These are phyloP conservation scores for Penicillium crystallinum DNA, from an alignment of 495 filamentous ascomycete species.

Conservation along the genomic window DNA sequence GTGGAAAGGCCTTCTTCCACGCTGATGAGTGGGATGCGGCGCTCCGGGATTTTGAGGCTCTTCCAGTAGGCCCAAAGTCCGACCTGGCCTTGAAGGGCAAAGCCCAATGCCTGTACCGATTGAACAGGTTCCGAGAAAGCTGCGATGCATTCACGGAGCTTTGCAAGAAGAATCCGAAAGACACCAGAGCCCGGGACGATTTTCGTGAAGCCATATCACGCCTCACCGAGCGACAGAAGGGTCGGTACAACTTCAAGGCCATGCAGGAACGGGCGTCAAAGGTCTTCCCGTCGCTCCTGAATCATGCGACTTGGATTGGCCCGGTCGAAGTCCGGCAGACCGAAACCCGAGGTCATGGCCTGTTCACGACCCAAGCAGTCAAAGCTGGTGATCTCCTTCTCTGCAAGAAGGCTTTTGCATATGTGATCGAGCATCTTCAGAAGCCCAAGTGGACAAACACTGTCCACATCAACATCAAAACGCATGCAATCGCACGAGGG, in stretches of 20 bases:
- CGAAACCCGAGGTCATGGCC: slow-evolving; percentile 30
- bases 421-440: slow-evolving; percentile 10
- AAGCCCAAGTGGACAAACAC: neutral
- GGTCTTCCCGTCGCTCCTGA: slow-evolving; percentile 28
- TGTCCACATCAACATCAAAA: slow-evolving; percentile 32
- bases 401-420: slow-evolving; percentile 51
- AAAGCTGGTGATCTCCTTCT: slow-evolving; percentile 48
- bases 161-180: slow-evolving; percentile 15
- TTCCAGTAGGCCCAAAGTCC: slow-evolving; percentile 11
- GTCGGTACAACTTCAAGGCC: slow-evolving; percentile 36
- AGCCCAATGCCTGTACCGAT: slow-evolving; percentile 39
- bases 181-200: slow-evolving; percentile 14
- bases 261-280: slow-evolving; percentile 32
- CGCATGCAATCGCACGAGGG: slow-evolving; percentile 14
- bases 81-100: slow-evolving; percentile 44
- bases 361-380: slow-evolving; percentile 46
- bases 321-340: slow-evolving; percentile 20
- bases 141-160: slow-evolving; percentile 19
- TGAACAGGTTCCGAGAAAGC: slow-evolving; percentile 34
- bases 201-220: slow-evolving; percentile 7
- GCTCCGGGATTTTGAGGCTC: slow-evolving; percentile 25
- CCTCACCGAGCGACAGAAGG: slow-evolving; percentile 15
- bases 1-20: slow-evolving; percentile 38
- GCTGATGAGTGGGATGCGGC: slow-evolving; percentile 42
- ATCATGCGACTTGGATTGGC: slow-evolving; percentile 42